Evolutionary conservation across 139 green algal species (phyloP).

Genomic region (Micromonas commoda): DNA sequence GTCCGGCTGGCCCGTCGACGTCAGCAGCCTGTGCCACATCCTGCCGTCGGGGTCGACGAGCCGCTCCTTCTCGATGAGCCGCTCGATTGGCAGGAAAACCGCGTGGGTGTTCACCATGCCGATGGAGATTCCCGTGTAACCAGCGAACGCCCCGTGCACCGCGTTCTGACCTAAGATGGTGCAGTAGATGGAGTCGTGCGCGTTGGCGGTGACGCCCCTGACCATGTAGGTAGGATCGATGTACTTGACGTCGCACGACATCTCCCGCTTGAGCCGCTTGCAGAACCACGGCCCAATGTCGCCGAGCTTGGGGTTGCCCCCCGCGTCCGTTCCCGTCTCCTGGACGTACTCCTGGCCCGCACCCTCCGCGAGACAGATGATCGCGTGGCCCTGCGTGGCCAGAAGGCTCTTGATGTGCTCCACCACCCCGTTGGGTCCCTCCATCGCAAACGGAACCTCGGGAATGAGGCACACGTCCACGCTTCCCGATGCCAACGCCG

Average conservation of each 20-base stretch:
- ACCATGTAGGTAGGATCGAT: constrained; percentile 95
- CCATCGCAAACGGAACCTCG: constrained; percentile 79
- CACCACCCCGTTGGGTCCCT: constrained; percentile 71
- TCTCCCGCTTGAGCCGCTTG: constrained; percentile 59
- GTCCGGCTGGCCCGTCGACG: constrained; percentile 17
- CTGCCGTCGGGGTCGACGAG: constrained; percentile 22
- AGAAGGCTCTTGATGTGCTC: constrained; percentile 56
- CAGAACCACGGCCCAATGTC: constrained; percentile 75
- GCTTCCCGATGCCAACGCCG: constrained; percentile 73
- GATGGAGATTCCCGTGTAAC: constrained; percentile 64
- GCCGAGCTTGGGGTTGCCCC: constrained; percentile 41
- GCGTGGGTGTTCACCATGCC: constrained; percentile 91
- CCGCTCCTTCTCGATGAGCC: constrained; percentile 68
- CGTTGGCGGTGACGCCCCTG: constrained; percentile 72
- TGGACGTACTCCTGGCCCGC: constrained; percentile 72
- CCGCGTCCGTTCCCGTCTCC: constrained; percentile 39
- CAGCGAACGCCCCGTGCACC: constrained; percentile 85
- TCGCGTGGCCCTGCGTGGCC: constrained; percentile 26
- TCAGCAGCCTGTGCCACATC: constrained; percentile 26
- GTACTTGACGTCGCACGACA: constrained; percentile 80
- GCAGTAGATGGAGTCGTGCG: constrained; percentile 67
- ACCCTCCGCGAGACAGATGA: constrained; percentile 78
- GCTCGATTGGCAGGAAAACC: constrained; percentile 76
- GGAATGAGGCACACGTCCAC: constrained; percentile 87
- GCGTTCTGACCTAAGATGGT: constrained; percentile 63